A percentile compares a stretch with the other conserved stretches of the same genome.
phyloP scores from a whole-genome alignment of 1,284 basidiomycete genomes.

The Cystobasidium sp. region DNA sequence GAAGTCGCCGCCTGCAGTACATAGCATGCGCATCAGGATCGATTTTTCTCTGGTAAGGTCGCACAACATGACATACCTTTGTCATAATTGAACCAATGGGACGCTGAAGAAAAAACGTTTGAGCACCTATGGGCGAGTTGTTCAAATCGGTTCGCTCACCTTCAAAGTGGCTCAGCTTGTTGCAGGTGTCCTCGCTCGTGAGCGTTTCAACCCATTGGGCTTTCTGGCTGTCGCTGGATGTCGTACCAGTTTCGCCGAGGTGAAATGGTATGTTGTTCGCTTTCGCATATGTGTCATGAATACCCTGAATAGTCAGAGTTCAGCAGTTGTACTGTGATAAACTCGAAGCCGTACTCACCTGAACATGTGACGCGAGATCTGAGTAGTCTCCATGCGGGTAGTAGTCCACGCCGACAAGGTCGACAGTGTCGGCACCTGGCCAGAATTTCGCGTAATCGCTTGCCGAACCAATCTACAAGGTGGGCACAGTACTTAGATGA shows the following conservation, averaged over 20 bases:
- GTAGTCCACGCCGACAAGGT: slow-evolving; percentile 22
- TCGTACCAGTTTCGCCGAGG: slow-evolving; percentile 14
- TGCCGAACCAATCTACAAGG: slow-evolving; percentile 8
- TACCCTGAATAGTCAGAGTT: neutral
- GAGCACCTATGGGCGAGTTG: too few species aligned
- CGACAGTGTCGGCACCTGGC: slow-evolving; percentile 23
- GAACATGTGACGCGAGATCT: slow-evolving; percentile 23
- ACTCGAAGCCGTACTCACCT: neutral
- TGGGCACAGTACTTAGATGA: too few species aligned
- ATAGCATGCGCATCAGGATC: neutral
- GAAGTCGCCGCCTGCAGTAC: slow-evolving; percentile 13
- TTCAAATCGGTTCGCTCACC: neutral
- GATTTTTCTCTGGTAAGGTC: too few species aligned
- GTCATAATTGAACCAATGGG: slow-evolving; percentile 26
- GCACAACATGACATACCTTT: neutral
- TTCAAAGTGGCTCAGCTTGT: slow-evolving; percentile 30
- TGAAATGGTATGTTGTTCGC: slow-evolving; percentile 25
- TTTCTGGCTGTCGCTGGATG: slow-evolving; percentile 13
- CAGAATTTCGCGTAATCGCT: slow-evolving; percentile 22
- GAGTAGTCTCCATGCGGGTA: slow-evolving; percentile 19
- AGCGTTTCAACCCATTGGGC: slow-evolving; percentile 14
- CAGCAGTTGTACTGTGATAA: neutral
- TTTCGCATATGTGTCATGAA: slow-evolving; percentile 27
- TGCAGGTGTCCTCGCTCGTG: slow-evolving; percentile 13
- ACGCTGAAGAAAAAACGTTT: neutral